Evolutionary conservation across 176 grass and related monocot genomes (phyloP).

Genomic region (Cenchrus americanus): DNA sequence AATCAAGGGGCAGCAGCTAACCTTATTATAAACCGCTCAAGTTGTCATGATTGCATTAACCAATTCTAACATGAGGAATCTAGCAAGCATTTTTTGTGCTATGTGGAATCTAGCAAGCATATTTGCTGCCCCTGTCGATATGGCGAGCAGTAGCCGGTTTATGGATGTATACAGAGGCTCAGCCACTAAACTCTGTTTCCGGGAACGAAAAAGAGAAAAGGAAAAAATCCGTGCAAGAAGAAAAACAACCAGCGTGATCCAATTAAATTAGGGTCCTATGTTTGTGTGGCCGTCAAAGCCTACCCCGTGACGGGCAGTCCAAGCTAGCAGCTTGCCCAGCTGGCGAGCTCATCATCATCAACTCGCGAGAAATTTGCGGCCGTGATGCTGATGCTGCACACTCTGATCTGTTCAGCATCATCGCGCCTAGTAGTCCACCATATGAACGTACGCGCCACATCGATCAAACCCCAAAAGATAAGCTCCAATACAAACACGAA

Average conservation of each 20-base stretch:
- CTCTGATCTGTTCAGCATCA: not conserved
- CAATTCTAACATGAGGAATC: not conserved
- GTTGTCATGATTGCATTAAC: not conserved
- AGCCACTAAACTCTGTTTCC: not conserved
- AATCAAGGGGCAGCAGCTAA: not conserved
- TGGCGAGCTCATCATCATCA: slow-evolving; percentile 33
- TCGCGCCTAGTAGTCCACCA: not conserved
- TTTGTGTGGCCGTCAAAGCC: not conserved
- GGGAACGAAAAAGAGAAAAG: not conserved
- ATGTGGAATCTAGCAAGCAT: not conserved
- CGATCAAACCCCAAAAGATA: not conserved
- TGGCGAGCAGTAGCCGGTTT: not conserved
- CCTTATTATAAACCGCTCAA: not conserved
- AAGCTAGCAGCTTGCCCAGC: not conserved
- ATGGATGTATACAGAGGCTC: not conserved
- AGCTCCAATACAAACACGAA: not conserved
- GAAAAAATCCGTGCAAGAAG: not conserved
- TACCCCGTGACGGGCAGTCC: slow-evolving; percentile 40
- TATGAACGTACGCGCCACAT: not conserved
- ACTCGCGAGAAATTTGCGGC: not conserved
- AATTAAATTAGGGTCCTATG: not conserved
- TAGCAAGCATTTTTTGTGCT: too few species aligned
- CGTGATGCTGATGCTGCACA: not conserved
- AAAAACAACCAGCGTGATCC: not conserved
- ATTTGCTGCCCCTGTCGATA: not conserved